Base-by-base conservation (phyloP, 2,329 filamentous ascomycete genomes). In the Colletotrichum incanum region DNA sequence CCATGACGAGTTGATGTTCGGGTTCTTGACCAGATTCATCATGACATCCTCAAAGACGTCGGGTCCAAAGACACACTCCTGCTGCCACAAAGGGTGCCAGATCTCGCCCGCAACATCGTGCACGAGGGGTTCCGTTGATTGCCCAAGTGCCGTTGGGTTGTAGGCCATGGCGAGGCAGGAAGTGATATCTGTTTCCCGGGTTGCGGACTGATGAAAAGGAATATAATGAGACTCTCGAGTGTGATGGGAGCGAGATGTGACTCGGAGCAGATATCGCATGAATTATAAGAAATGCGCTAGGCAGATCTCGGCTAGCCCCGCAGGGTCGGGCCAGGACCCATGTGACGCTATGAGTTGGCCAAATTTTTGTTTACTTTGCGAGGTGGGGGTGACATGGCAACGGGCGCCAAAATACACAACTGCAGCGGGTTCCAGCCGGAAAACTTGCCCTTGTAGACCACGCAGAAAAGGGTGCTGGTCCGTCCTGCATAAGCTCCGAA, bases 1-100 rank as follows among this genome's bases (percentile, higher is more conserved):
- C 87, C 93, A 93, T 20, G 88, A 91, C 0, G 93, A 93, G 75
- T 94, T 94, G 81, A 94, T 86, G 75, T 96, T 96, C 0, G 94
- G 94, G 77, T 96, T 95, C 75, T 88, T 88, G 74, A 96, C 89
- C 68, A 95, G 84, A 77, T 95, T 94, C 76, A 90, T 82, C 90
- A 94, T 93, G 61, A 93, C 91, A 50, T 86, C 81, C 71, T 86
- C 82, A 79, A 95, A 96, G 66, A 90, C 84, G 39, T 87, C 84
- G 1, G 91, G 87, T 20, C 87, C 82, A 78, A 95, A 95, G 16
- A 85, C 85, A 79, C 93, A 94, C 28, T 76, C 79, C 75, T 90
- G 87, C 73, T 82, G 83, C 76, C 86, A 87, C 71, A 91, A 82
- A 55, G 89, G 89, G 62, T 83, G 82, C 90, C 90, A 92, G 63